Evolutionary conservation across 495 filamentous ascomycete species (phyloP).

Genomic region (Aspergillus coremiiformis): DNA sequence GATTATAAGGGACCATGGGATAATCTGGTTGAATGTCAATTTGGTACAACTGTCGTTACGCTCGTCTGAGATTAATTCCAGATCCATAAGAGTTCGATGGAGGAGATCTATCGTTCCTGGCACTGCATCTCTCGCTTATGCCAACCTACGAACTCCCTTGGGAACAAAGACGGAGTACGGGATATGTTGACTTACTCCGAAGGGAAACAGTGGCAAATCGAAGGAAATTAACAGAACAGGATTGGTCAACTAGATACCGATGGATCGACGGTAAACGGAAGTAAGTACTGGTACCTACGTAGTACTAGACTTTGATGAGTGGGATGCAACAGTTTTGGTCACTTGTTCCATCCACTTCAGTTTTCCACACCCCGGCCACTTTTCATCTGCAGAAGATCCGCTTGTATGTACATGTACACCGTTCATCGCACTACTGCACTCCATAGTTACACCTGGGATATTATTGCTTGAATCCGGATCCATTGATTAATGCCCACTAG

Average conservation of each 20-base stretch:
- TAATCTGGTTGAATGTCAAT: neutral
- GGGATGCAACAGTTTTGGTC: slow-evolving; percentile 1
- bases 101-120: neutral
- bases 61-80: neutral
- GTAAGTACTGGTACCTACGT: too few relatives aligned
- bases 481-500: neutral
- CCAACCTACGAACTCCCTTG: neutral
- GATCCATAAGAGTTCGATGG: neutral
- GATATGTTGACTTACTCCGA: neutral
- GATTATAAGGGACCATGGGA: neutral
- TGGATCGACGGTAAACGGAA: slow-evolving; percentile 9
- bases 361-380: slow-evolving; percentile 7
- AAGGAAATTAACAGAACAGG: neutral
- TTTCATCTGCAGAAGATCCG: slow-evolving; percentile 13
- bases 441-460: slow-evolving; percentile 1
- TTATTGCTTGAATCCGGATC: slow-evolving; percentile 7
- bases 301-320: slow-evolving; percentile 9
- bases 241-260: neutral
- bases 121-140: neutral
- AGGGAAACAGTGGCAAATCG: neutral
- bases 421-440: slow-evolving; percentile 5
- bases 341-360: slow-evolving; percentile 6
- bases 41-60: neutral
- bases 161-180: neutral
- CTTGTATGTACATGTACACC: too few relatives aligned